phyloP scores from a whole-genome alignment of 352 stramenopile genomes.

The Pythium angustatum region DNA sequence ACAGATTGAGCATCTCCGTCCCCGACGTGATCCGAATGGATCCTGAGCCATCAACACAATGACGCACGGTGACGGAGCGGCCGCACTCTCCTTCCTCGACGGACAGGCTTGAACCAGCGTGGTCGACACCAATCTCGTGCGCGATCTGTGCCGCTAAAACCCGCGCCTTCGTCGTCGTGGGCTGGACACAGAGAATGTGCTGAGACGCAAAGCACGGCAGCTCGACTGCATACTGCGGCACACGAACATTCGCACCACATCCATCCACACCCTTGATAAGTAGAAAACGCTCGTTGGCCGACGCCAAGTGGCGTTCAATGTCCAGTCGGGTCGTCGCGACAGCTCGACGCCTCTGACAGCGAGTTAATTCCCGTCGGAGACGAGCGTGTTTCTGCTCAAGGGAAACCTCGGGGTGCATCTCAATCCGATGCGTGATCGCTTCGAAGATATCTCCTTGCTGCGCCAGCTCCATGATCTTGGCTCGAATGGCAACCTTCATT shows the following conservation, averaged over 20 bases:
- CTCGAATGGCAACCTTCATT: not conserved
- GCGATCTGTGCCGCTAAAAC: not conserved
- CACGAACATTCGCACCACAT: not conserved
- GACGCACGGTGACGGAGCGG: not conserved
- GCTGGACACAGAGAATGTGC: not conserved
- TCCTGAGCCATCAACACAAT: not conserved
- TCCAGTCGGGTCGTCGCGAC: not conserved
- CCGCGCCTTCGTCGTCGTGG: not conserved
- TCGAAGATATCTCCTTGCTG: not conserved
- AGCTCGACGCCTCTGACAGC: not conserved
- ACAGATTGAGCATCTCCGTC: not conserved
- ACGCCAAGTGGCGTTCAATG: not conserved
- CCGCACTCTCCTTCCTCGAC: not conserved
- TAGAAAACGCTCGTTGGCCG: not conserved
- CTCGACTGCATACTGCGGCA: slow-evolving; percentile 1
- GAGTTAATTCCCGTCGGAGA: not conserved
- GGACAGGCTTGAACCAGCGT: no score
- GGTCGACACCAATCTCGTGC: not conserved
- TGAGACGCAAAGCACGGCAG: not conserved
- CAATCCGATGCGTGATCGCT: not conserved
- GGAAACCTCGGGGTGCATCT: not conserved
- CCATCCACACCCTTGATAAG: not conserved
- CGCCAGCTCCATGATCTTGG: slow-evolving; percentile 1
- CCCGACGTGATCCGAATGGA: not conserved
- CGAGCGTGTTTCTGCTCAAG: not conserved